Base-by-base conservation (phyloP, 2,329 filamentous ascomycete species). In the Colletotrichum abscissum region DNA sequence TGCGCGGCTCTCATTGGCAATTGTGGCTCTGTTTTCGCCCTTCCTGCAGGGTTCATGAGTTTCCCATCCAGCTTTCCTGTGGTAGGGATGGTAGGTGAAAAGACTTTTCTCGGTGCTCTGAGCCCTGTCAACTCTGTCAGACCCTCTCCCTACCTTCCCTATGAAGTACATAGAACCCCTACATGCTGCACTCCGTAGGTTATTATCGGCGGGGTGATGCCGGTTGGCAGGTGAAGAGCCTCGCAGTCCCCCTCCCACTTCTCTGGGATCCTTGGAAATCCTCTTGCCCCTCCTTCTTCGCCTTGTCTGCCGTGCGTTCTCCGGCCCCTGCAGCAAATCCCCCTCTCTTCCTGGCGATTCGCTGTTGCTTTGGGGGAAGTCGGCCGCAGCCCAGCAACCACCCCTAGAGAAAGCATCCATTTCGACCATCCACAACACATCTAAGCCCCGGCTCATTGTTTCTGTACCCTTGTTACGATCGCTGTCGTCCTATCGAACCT, bases 221-320 rank as follows among this genome's bases (percentile, higher is more conserved):
- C 69, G 59, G 66, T 73, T 69, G 67, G 66, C 67, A 42, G 66
- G 59, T 69, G 70, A 60, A 64, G 59, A 69, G 59, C 38, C 58
- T 73, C 42, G 16, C 33, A 64, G 16, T 63, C 38, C 42, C 70
- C 67, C 70, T 64, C 59, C 54, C 24, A 64, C 54, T 64, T 57
- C 30, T 69, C 33, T 52, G 42, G n/a, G 59, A 60, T 49, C 22
- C 57, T 38, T 33, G 35, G 42, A 16, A 11, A 26, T 19, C 16
- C 35, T 59, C 28, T 9, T 28, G 69, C 63, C 63, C 64, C 63
- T 62, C 57, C 16, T 63, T 46, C 60, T 54, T 22, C 46, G 14
- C 57, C 42, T 68, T 54, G 19, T 49, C 35, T 52, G n/a, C 35
- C 35, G 35, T 59, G 52, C 58, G 30, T 22, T 24, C 57, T 26